Evolutionary conservation across 129 eudicot genomes (phyloP), one percentile per base, ranked within the genome.

Genomic region (Lonicera japonica): DNA sequence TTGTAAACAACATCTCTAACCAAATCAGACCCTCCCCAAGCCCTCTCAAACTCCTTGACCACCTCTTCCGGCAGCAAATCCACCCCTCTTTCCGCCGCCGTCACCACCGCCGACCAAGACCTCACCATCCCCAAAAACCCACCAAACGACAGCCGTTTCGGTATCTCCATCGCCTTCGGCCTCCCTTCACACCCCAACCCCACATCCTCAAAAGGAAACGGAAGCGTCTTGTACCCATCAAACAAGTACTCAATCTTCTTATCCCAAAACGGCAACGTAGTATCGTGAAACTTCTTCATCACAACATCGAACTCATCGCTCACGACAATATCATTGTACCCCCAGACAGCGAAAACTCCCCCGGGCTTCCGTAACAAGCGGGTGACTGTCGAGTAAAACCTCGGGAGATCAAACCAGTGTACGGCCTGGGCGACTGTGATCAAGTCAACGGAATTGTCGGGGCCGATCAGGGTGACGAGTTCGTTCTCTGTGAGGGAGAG

Each of bases 401-500:
- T 53, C 4, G 78, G 82, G 15, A 81, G 84, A 67, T 85, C 87
- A 63, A 85, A 85, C 88, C 94, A 85, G 64, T 85, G 94, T 16
- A 85, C 74, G 11, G 94, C 87, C 69, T 71, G 75, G 41, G 94
- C 85, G 5, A 85, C 82, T 0, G 83, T 85, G 13, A 85, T 70
- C 51, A 85, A 71, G 66, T 81, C 88, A 1, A 78, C 85, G 0
- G 71, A 52, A 4, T 50, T 65, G 56, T 81, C 84, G 9, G 73
- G 70, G 0, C 86, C 86, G 12, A 80, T 60, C 4, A 77, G 5
- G 47, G 58, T n/a, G 29, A 70, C 20, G 1, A 80, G 20, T 15
- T 84, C 86, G 16, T 73, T 76, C 5, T 59, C 63, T 2, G 83
- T 67, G 36, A 80, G n/a, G 4, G 81, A 73, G 9, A 65, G 58